These are phyloP conservation scores for Areca catechu DNA, from an alignment of 176 grass and related monocot genomes.

Conservation along the genomic window DNA sequence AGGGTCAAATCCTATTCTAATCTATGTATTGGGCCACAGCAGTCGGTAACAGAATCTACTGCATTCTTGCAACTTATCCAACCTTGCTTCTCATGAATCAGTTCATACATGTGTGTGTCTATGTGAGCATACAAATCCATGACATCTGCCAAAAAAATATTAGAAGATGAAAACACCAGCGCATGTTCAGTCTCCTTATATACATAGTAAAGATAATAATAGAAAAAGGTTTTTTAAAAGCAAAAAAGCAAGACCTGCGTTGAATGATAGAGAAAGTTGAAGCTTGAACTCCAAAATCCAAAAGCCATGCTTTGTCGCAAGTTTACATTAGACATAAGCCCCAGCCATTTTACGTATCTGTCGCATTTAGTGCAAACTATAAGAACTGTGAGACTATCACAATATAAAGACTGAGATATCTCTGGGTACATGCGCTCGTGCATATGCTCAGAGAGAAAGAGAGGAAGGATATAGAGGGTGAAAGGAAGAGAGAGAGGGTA, in stretches of 20 bases:
- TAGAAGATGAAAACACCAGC: no score
- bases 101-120: no score
- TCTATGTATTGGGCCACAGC: no score
- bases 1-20: no score
- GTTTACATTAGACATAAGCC: slow-evolving; percentile 74
- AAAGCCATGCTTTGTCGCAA: slow-evolving; percentile 91
- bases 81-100: no score
- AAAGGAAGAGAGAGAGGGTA: background rate
- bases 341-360: slow-evolving; percentile 86
- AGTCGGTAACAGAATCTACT: no score
- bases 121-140: no score
- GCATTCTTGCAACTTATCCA: no score
- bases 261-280: slow-evolving; percentile 96
- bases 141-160: no score
- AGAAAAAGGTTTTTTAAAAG: background rate
- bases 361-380: slow-evolving; percentile 24
- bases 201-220: no score
- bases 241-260: slow-evolving; percentile 56
- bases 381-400: background rate
- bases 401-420: background rate
- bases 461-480: background rate
- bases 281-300: slow-evolving; percentile 91
- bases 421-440: no score
- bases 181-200: no score
- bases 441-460: background rate